These are phyloP conservation scores for Phytophthora meadii DNA, from an alignment of 352 stramenopile genomes.

Conservation along the genomic window DNA sequence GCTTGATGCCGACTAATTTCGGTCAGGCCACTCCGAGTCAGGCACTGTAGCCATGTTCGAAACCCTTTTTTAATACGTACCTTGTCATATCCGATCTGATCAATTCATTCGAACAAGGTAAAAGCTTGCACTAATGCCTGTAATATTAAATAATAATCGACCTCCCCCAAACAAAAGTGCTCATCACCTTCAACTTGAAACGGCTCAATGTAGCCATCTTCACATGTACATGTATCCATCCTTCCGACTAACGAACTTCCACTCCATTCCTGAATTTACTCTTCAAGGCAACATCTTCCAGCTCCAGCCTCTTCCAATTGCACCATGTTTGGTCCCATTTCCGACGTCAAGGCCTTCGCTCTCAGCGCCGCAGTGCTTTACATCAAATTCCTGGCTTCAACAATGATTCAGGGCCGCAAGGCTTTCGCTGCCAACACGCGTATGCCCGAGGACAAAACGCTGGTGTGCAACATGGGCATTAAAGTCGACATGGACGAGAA, in stretches of 20 bases:
- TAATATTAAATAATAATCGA: not conserved
- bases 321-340: slow-evolving; percentile 15
- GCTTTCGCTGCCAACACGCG: slow-evolving; percentile 56
- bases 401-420: slow-evolving; percentile 51
- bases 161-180: too few relatives aligned
- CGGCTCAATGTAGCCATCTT: not conserved
- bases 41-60: not conserved
- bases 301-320: not conserved
- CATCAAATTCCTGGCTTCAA: slow-evolving; percentile 64
- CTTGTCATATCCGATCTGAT: not conserved
- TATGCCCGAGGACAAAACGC: slow-evolving; percentile 49
- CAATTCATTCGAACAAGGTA: not conserved
- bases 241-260: not conserved
- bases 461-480: slow-evolving; percentile 36
- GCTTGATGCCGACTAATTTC: too few relatives aligned
- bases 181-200: slow-evolving; percentile 7
- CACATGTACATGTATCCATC: slow-evolving; percentile 4
- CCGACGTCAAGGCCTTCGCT: slow-evolving; percentile 47
- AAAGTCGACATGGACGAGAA: slow-evolving; percentile 39
- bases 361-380: slow-evolving; percentile 58
- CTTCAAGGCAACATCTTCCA: not conserved
- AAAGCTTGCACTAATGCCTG: too few relatives aligned
- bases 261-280: slow-evolving; percentile 27
- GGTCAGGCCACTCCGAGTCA: not conserved
- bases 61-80: not conserved